phyloP scores from a whole-genome alignment of 2,329 filamentous ascomycete species.

The Cyclaneusma minus region DNA sequence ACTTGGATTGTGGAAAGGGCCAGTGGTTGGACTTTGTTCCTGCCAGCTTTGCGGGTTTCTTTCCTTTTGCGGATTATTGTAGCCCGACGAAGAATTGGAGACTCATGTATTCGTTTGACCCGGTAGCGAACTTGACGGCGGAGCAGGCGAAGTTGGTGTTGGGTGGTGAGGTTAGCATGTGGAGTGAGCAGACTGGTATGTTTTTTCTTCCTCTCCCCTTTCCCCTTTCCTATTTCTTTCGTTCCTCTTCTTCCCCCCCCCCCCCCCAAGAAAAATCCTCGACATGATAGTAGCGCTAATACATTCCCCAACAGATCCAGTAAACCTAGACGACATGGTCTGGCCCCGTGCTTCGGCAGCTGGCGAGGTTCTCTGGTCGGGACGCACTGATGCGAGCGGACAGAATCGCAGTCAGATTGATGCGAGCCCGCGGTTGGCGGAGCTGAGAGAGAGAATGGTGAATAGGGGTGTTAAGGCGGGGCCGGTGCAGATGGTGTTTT shows the following conservation, averaged over 20 bases:
- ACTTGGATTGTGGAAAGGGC: conserved; percentile 71
- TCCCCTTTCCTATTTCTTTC: too few species aligned
- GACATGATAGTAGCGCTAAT: too few species aligned
- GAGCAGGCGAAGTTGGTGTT: conserved; percentile 52
- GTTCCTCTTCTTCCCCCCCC: too few species aligned
- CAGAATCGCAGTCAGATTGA: conserved; percentile 57
- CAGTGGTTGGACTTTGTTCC: conserved; percentile 61
- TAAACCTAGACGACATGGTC: conserved; percentile 59
- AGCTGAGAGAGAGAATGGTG: conserved; percentile 64
- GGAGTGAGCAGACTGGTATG: conserved; percentile 69
- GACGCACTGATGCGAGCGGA: conserved; percentile 46
- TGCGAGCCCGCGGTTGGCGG: conserved; percentile 52
- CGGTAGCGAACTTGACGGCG: conserved; percentile 43
- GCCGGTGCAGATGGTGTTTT: conserved; percentile 59
- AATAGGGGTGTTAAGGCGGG: conserved; percentile 47
- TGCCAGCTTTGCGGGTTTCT: conserved; percentile 35
- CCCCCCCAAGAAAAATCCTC: too few species aligned
- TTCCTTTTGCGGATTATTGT: conserved; percentile 72
- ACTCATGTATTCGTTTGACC: conserved; percentile 68
- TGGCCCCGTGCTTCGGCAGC: conserved; percentile 67
- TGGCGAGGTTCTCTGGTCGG: conserved; percentile 70
- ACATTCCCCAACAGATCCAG: too few species aligned
- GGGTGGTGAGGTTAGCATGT: conserved; percentile 70
- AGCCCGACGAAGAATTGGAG: conserved; percentile 68
- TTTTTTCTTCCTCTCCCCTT: too few species aligned